Percentiles rank a stretch among this genome's conserved stretches.
These are phyloP conservation scores for Tulasnella sp. DNA, from an alignment of 768 basidiomycete species.

Conservation along the genomic window DNA sequence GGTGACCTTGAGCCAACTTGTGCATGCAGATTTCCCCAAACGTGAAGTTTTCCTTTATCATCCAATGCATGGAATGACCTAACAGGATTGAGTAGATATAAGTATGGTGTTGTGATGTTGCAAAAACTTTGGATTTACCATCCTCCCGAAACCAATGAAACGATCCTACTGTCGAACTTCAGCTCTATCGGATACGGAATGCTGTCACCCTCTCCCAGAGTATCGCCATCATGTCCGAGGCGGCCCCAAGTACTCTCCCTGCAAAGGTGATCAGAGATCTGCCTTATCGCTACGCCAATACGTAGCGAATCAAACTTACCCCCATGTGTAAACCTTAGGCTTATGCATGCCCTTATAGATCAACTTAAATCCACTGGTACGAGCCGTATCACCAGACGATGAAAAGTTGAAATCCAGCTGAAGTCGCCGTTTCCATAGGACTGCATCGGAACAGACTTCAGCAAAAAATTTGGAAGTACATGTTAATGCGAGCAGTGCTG, in stretches of 20 bases:
- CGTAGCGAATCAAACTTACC: no score
- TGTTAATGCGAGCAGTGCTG: slow-evolving; percentile 45
- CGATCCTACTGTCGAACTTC: slow-evolving; percentile 47
- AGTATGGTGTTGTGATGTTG: no score
- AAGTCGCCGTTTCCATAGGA: slow-evolving; percentile 64
- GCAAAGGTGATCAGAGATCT: no score
- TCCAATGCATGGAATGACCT: slow-evolving; percentile 86
- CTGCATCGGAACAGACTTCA: slow-evolving; percentile 50
- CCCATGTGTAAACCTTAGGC: slow-evolving; percentile 43
- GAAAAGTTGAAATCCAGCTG: slow-evolving; percentile 63
- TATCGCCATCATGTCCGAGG: slow-evolving; percentile 51
- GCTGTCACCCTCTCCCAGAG: slow-evolving; percentile 29
- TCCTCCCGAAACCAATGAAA: slow-evolving; percentile 68
- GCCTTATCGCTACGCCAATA: no score
- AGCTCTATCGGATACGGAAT: slow-evolving; percentile 57
- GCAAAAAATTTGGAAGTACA: slow-evolving; percentile 55
- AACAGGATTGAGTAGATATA: neutral
- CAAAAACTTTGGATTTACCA: slow-evolving; percentile 44
- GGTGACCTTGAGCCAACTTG: slow-evolving; percentile 40
- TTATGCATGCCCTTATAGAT: slow-evolving; percentile 51
- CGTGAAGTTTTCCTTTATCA: slow-evolving; percentile 53
- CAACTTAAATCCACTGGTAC: slow-evolving; percentile 65
- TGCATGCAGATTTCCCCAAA: slow-evolving; percentile 69
- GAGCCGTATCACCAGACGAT: slow-evolving; percentile 50
- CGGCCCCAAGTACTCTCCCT: slow-evolving; percentile 47